Conservation (phyloP, 2,329 filamentous ascomycete genomes). For the Scytalidium sp. region DNA sequence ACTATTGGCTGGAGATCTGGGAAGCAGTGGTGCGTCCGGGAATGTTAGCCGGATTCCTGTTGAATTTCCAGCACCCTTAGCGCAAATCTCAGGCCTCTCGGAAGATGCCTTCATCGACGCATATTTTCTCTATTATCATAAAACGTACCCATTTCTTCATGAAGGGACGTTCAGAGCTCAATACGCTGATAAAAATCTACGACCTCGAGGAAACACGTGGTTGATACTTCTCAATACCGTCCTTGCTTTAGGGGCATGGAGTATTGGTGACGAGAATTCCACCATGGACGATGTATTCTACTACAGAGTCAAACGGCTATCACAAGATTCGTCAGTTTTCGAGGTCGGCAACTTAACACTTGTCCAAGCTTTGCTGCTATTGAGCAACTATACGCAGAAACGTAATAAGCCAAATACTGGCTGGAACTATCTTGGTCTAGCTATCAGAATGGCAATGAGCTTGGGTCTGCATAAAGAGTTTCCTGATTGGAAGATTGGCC, state of each 20-base stretch:
- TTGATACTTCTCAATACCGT: constrained; percentile 32
- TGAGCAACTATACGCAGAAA: constrained; percentile 43
- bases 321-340: constrained; percentile 27
- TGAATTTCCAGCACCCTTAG: neutral
- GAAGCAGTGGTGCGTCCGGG: neutral
- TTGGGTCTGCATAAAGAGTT: constrained; percentile 43
- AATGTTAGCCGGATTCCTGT: neutral
- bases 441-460: constrained; percentile 43
- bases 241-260: constrained; percentile 34
- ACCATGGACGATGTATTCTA: constrained; percentile 28
- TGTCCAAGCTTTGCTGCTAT: constrained; percentile 27
- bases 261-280: constrained; percentile 21
- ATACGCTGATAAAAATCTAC: constrained; percentile 29
- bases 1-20: neutral
- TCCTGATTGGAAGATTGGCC: constrained; percentile 28
- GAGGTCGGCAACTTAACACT: constrained; percentile 31
- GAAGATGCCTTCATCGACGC: constrained; percentile 24
- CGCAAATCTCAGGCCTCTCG: neutral
- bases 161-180: constrained; percentile 40
- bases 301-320: constrained; percentile 24
- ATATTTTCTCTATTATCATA: constrained; percentile 43
- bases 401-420: constrained; percentile 46
- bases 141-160: constrained; percentile 43
- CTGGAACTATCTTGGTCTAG: constrained; percentile 45
- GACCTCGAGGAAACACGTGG: constrained; percentile 27